Percentiles rank a stretch among this genome's conserved stretches.
Evolutionary conservation across 257 asterid genomes (phyloP).

Genomic region (Nicotiana attenuata): DNA sequence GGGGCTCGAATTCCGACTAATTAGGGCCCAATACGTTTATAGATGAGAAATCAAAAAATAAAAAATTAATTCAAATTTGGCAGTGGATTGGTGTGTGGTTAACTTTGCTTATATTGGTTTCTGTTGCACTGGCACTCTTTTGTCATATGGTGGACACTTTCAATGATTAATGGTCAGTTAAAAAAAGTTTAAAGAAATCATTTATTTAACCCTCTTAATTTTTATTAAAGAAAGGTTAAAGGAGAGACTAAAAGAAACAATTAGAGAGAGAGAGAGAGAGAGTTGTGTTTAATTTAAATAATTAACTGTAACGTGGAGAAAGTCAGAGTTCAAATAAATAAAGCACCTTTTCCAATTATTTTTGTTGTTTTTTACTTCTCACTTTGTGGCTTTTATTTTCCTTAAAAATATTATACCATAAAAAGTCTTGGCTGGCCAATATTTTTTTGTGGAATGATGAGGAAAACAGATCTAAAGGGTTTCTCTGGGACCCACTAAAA

Average conservation of each 20-base stretch:
- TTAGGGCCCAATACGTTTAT: too few species aligned
- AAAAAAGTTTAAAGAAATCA: background rate
- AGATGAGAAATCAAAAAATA: too few species aligned
- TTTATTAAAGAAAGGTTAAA: background rate
- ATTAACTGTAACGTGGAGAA: conserved; percentile 17
- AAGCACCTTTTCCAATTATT: conserved; percentile 3
- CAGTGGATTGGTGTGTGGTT: background rate
- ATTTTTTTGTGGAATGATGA: background rate
- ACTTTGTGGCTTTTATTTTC: background rate
- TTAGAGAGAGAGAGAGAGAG: background rate
- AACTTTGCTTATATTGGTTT: conserved; percentile 22
- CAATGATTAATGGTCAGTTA: conserved; percentile 32
- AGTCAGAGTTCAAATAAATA: conserved; percentile 11
- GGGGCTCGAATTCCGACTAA: too few species aligned
- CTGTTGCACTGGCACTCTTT: conserved; percentile 23
- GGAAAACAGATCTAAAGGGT: conserved; percentile 16
- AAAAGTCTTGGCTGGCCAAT: background rate
- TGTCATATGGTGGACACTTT: conserved; percentile 20
- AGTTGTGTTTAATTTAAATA: background rate
- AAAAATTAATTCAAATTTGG: background rate
- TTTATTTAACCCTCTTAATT: background rate
- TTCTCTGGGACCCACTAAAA: background rate
- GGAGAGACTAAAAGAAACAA: background rate
- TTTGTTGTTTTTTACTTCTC: background rate
- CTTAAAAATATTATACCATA: background rate